Conservation (phyloP, 805 yeast species). For the Metschnikowia bowlesiae region DNA sequence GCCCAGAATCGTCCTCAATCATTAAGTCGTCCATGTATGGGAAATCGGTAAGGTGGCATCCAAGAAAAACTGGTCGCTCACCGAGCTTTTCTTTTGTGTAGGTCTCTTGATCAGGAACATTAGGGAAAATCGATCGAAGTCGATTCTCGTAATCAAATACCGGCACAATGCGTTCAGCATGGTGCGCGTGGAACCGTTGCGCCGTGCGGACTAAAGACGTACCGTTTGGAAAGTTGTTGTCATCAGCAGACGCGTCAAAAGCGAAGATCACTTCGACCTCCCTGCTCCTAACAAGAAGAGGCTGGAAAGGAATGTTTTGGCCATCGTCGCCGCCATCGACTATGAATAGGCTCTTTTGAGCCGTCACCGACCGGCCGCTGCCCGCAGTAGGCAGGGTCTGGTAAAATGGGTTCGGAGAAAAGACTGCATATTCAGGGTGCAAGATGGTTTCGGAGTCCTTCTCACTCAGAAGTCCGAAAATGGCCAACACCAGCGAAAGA, state of each 20-base stretch:
- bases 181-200: constrained; percentile 25
- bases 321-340: constrained; percentile 51
- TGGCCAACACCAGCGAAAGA: constrained; percentile 10
- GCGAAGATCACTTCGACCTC: constrained; percentile 37
- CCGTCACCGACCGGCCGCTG: constrained; percentile 16
- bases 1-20: not conserved
- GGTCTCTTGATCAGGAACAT: constrained; percentile 28
- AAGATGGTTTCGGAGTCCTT: constrained; percentile 26
- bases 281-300: constrained; percentile 35
- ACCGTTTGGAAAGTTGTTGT: constrained; percentile 56
- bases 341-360: constrained; percentile 24
- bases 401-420: constrained; percentile 60
- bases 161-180: constrained; percentile 7
- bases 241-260: constrained; percentile 48
- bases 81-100: constrained; percentile 19
- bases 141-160: constrained; percentile 1
- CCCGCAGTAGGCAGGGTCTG: not conserved
- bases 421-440: constrained; percentile 57
- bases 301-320: constrained; percentile 45
- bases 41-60: constrained; percentile 39
- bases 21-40: constrained; percentile 11
- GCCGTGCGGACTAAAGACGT: constrained; percentile 42
- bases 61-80: constrained; percentile 35
- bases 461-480: constrained; percentile 12
- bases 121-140: constrained; percentile 25